Percentiles rank a stretch among this genome's conserved stretches.
Conservation (phyloP, 2,329 filamentous ascomycete genomes). For the Teratosphaeria viscida region DNA sequence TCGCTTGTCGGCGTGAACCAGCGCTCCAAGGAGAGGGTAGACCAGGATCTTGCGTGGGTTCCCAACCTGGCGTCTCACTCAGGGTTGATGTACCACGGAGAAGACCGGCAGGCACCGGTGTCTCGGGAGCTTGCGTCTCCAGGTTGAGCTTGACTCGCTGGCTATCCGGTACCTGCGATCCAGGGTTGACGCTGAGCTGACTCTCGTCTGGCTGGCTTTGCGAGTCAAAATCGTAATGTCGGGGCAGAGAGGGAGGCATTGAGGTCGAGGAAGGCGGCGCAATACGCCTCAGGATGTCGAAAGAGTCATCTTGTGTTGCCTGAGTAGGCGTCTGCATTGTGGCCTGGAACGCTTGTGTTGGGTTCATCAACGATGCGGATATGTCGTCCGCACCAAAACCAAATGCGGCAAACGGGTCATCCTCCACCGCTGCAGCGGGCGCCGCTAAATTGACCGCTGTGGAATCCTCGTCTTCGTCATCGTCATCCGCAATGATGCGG, state of each 20-base stretch:
- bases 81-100: constrained; percentile 12
- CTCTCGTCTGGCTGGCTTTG: constrained; percentile 4
- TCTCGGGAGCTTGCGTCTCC: constrained; percentile 23
- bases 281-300: constrained; percentile 24
- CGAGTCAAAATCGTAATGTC: not conserved
- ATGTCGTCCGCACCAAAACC: constrained; percentile 16
- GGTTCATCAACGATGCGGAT: constrained; percentile 19
- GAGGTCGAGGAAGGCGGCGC: constrained; percentile 20
- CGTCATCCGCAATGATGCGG: constrained; percentile 25
- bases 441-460: not conserved
- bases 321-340: constrained; percentile 28
- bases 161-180: constrained; percentile 19
- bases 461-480: constrained; percentile 20
- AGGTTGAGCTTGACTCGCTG: constrained; percentile 29
- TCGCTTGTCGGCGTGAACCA: constrained; percentile 10
- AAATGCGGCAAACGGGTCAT: constrained; percentile 26
- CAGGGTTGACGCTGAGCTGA: constrained; percentile 9
- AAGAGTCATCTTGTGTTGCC: constrained; percentile 33
- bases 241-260: constrained; percentile 14
- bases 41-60: constrained; percentile 24
- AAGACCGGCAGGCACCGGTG: constrained; percentile 13
- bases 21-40: constrained; percentile 18
- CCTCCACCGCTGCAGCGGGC: constrained; percentile 1
- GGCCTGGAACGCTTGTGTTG: constrained; percentile 26
- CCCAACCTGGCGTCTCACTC: constrained; percentile 24